A percentile compares a stretch with the other conserved stretches of the same genome.
phyloP scores from a whole-genome alignment of 805 yeast genomes.

The Monosporozyma aquatica region DNA sequence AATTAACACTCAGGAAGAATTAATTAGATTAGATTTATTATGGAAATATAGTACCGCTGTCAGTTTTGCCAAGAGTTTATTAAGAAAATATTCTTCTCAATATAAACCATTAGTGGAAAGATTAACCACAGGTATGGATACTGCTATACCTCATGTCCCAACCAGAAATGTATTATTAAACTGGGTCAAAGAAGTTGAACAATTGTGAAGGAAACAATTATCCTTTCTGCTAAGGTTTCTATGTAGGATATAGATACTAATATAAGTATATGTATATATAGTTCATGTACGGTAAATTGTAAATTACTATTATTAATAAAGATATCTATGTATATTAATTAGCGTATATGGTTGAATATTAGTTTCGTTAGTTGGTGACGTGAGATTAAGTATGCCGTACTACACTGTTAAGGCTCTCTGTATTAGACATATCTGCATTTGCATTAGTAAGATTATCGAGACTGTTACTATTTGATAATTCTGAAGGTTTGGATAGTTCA shows the following conservation, averaged over 20 bases:
- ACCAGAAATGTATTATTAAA: conserved; percentile 22
- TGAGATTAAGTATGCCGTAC: conserved; percentile 7
- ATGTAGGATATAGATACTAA: neutral
- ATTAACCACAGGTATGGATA: conserved; percentile 30
- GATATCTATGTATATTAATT: too few relatives aligned
- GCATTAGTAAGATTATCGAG: neutral
- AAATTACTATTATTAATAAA: too few relatives aligned
- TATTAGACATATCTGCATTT: conserved; percentile 3
- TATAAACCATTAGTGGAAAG: conserved; percentile 25
- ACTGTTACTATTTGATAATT: neutral
- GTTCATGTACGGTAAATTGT: too few relatives aligned
- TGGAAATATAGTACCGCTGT: conserved; percentile 37
- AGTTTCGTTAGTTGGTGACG: too few relatives aligned
- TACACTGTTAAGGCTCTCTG: conserved; percentile 12
- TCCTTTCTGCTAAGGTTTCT: neutral
- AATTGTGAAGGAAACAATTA: conserved; percentile 6
- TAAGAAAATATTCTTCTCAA: conserved; percentile 40
- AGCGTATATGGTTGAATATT: too few relatives aligned
- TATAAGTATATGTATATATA: neutral
- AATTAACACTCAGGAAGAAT: conserved; percentile 18
- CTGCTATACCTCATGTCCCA: conserved; percentile 27
- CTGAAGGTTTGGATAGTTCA: neutral
- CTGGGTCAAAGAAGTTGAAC: conserved; percentile 31
- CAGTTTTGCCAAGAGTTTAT: conserved; percentile 32
- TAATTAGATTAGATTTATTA: conserved; percentile 29